A percentile compares a stretch with the other conserved stretches of the same genome.
phyloP scores from a whole-genome alignment of 73 alveolate genomes.

The Paraurostyla sp. region DNA sequence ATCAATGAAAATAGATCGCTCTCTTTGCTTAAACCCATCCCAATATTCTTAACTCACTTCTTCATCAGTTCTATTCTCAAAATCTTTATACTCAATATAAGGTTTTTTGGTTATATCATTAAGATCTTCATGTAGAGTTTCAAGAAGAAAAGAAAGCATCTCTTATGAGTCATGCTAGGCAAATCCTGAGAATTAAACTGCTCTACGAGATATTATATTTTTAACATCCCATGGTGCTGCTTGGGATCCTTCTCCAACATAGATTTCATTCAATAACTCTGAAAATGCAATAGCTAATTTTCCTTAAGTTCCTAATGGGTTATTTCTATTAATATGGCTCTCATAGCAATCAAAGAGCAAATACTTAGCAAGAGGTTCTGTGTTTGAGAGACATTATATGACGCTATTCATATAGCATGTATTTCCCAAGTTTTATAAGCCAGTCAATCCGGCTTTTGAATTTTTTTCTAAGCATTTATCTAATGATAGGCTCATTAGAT shows the following conservation, averaged over 20 bases:
- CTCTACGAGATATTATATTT: conserved; percentile 72
- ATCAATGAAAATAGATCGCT: conserved; percentile 84
- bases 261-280: conserved; percentile 66
- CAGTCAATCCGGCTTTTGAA: conserved; percentile 81
- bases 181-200: conserved; percentile 74
- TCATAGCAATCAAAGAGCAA: conserved; percentile 76
- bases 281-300: conserved; percentile 78
- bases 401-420: conserved; percentile 95
- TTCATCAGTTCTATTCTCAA: conserved; percentile 61
- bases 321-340: conserved; percentile 81
- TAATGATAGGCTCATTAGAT: conserved; percentile 22
- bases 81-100: conserved; percentile 79
- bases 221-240: conserved; percentile 88
- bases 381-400: conserved; percentile 85
- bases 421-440: conserved; percentile 91
- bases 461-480: neutral
- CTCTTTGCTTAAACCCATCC: conserved; percentile 77
- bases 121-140: conserved; percentile 89
- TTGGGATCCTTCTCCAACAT: conserved; percentile 38
- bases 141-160: conserved; percentile 81
- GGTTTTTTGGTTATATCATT: conserved; percentile 84
- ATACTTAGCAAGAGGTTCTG: conserved; percentile 81
- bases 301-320: conserved; percentile 75
- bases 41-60: conserved; percentile 65
- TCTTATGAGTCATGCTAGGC: conserved; percentile 90